Conservation (phyloP, 345 rosid genomes). For the Atalantia buxifolia region DNA sequence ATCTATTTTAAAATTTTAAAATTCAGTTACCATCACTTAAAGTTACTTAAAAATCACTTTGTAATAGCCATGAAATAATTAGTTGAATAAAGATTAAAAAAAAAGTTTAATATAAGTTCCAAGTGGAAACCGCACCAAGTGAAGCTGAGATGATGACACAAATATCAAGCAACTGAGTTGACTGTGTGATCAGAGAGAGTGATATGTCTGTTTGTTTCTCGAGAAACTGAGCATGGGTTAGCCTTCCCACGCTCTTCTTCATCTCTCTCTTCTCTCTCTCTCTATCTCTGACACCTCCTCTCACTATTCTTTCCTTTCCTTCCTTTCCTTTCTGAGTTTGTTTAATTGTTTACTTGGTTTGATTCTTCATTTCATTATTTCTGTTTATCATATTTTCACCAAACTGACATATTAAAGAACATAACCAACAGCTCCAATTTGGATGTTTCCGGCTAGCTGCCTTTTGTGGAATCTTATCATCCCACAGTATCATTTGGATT, state of each 20-base stretch:
- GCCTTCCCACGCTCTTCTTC: not conserved
- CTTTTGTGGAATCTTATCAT: conserved; percentile 1
- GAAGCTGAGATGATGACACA: not conserved
- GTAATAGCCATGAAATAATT: too few species aligned
- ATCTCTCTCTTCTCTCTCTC: not conserved
- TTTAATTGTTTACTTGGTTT: not conserved
- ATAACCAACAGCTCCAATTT: not conserved
- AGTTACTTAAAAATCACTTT: too few species aligned
- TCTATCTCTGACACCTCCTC: not conserved
- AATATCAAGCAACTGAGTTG: not conserved
- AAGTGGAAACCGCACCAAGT: not conserved
- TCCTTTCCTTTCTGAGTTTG: not conserved
- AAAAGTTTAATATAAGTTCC: too few species aligned
- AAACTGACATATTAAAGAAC: not conserved
- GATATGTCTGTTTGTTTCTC: conserved; percentile 10
- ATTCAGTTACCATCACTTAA: too few species aligned
- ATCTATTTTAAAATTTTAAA: too few species aligned
- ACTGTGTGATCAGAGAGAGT: not conserved
- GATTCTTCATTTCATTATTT: not conserved
- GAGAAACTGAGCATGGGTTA: conserved; percentile 9
- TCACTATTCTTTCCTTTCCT: not conserved
- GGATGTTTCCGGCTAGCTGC: not conserved
- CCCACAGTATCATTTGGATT: not conserved
- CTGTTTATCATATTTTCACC: not conserved
- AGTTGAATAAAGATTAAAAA: too few species aligned